These are phyloP conservation scores for Diaporthe sp. DNA, from an alignment of 2,329 filamentous ascomycete genomes.

Conservation along the genomic window DNA sequence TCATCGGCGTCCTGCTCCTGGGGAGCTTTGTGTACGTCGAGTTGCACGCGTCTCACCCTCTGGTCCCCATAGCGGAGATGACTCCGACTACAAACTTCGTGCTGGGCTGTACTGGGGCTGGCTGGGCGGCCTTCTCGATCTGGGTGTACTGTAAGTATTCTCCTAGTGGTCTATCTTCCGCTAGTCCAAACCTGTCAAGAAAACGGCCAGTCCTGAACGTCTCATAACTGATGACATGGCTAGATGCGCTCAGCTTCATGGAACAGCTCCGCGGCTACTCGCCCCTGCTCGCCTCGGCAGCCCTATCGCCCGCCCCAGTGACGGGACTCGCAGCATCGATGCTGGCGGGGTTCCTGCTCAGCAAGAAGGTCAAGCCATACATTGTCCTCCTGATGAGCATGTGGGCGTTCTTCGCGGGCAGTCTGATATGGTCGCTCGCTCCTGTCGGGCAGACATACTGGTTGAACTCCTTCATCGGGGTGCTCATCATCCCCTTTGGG, in stretches of 20 bases:
- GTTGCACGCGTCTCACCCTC: constrained; percentile 55
- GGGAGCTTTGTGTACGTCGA: constrained; percentile 65
- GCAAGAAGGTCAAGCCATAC: constrained; percentile 52
- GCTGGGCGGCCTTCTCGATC: constrained; percentile 59
- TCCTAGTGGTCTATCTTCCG: background rate
- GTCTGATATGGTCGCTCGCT: constrained; percentile 59
- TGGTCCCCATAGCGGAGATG: constrained; percentile 65
- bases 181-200: background rate
- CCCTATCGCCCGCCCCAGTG: constrained; percentile 59
- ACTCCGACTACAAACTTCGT: constrained; percentile 62
- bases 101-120: constrained; percentile 59
- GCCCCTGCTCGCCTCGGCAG: constrained; percentile 60
- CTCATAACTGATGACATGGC: background rate
- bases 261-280: constrained; percentile 51
- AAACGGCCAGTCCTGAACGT: background rate
- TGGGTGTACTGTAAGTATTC: constrained; percentile 53
- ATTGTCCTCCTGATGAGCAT: constrained; percentile 61
- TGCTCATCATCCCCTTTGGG: constrained; percentile 71
- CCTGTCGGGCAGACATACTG: constrained; percentile 73
- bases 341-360: constrained; percentile 58
- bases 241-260: constrained; percentile 48
- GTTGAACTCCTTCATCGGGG: constrained; percentile 71
- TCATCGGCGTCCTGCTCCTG: constrained; percentile 65
- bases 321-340: constrained; percentile 61
- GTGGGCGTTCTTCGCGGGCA: constrained; percentile 58